Conservation (phyloP, 2,329 filamentous ascomycete genomes). For the Fusarium subtropicale region DNA sequence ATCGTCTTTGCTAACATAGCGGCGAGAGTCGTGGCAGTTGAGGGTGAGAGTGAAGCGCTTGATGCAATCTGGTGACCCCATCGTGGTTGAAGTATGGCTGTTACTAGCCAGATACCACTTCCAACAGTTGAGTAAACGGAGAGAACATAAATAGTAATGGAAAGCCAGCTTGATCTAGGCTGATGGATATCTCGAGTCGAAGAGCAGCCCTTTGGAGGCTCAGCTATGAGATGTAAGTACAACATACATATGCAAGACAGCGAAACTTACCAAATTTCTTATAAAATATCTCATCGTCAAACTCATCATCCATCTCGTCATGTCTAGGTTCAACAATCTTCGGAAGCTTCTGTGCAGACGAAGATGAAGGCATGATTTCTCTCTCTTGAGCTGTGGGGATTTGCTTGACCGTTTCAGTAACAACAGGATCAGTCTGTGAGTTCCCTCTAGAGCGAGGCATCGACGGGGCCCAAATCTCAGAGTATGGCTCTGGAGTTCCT, state of each 20-base stretch:
- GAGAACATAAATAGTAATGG: constrained; percentile 58
- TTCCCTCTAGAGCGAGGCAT: constrained; percentile 31
- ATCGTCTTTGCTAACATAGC: constrained; percentile 80
- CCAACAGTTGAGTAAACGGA: constrained; percentile 73
- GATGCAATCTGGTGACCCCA: constrained; percentile 70
- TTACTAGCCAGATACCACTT: constrained; percentile 73
- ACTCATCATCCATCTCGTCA: constrained; percentile 40
- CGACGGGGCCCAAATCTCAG: constrained; percentile 41
- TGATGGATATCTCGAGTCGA: constrained; percentile 50
- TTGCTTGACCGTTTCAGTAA: constrained; percentile 5
- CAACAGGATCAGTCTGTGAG: neutral
- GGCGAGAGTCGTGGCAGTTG: constrained; percentile 75
- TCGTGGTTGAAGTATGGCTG: constrained; percentile 70
- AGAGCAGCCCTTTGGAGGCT: constrained; percentile 51
- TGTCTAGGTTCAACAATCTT: constrained; percentile 29
- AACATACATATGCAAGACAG: neutral
- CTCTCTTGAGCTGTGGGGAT: constrained; percentile 14
- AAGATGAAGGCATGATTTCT: constrained; percentile 4
- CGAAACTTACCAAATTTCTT: constrained; percentile 48
- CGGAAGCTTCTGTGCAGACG: constrained; percentile 11
- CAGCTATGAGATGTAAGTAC: constrained; percentile 29
- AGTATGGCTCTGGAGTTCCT: constrained; percentile 33
- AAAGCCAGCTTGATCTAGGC: constrained; percentile 60
- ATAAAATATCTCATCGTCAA: constrained; percentile 49
- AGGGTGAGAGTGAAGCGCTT: constrained; percentile 65